phyloP scores from a whole-genome alignment of 805 yeast genomes.

The Kodamaea restingae region DNA sequence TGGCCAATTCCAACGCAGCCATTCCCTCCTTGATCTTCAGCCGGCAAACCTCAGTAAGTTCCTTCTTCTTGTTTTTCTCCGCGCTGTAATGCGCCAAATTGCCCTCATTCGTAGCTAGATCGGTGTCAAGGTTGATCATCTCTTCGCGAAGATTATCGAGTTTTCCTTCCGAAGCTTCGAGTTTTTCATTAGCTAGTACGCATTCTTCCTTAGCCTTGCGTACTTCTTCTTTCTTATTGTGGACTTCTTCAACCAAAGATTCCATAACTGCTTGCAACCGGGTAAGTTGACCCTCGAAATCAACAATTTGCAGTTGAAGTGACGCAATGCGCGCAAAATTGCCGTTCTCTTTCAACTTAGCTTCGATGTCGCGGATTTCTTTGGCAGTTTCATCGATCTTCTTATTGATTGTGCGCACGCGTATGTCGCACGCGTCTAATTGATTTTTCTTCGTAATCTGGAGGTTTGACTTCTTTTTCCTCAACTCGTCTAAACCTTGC shows the following conservation, averaged over 20 bases:
- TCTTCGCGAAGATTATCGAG: slow-evolving; percentile 10
- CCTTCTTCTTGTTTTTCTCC: slow-evolving; percentile 12
- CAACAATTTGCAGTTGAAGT: slow-evolving; percentile 32
- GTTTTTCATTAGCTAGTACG: slow-evolving; percentile 5
- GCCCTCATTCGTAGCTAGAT: slow-evolving; percentile 12
- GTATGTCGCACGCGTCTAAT: slow-evolving; percentile 11
- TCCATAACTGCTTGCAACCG: slow-evolving; percentile 25
- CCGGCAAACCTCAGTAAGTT: slow-evolving; percentile 10
- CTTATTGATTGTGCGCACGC: slow-evolving; percentile 3
- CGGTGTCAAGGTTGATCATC: slow-evolving; percentile 16
- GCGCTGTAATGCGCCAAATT: slow-evolving; percentile 11
- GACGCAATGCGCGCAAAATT: slow-evolving; percentile 40
- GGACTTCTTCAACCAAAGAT: slow-evolving; percentile 17
- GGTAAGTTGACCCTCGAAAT: slow-evolving; percentile 23
- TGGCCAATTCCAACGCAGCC: slow-evolving; percentile 13
- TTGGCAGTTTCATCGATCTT: slow-evolving; percentile 12
- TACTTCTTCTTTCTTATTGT: slow-evolving; percentile 11
- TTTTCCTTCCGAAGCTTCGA: slow-evolving; percentile 4
- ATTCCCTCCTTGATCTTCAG: slow-evolving; percentile 13
- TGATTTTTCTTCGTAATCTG: slow-evolving; percentile 9
- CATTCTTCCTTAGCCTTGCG: slow-evolving; percentile 2
- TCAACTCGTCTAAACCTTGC: slow-evolving; percentile 4
- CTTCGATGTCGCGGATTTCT: slow-evolving; percentile 23
- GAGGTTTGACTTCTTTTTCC: slow-evolving; percentile 6
- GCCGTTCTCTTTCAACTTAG: slow-evolving; percentile 42